Conservation (phyloP, 257 asterid genomes). For the Primulina huaijiensis region DNA sequence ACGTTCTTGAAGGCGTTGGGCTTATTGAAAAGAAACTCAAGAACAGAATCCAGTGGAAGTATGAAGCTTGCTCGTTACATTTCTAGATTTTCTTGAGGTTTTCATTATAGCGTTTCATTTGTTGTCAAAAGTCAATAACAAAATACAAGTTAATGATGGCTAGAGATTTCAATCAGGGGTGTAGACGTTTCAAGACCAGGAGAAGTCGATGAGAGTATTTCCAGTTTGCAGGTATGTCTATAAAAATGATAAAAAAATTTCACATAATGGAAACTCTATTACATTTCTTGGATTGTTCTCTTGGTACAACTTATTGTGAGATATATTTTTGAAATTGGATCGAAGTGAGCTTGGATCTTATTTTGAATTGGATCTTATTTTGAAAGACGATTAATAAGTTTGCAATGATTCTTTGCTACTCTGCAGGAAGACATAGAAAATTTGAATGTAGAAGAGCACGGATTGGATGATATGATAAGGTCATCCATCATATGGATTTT, state of each 20-base stretch:
- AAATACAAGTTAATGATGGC: conserved; percentile 31
- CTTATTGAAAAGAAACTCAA: conserved; percentile 95
- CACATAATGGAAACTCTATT: background rate
- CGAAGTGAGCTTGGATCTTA: too few relatives aligned
- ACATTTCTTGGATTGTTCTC: background rate
- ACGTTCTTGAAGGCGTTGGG: conserved; percentile 99
- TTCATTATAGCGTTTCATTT: conserved; percentile 17
- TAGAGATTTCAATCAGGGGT: conserved; percentile 63
- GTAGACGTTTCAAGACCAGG: conserved; percentile 79
- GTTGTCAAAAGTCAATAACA: conserved; percentile 17
- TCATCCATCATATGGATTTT: conserved; percentile 23
- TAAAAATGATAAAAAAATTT: background rate
- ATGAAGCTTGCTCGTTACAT: conserved; percentile 31
- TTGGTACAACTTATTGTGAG: background rate
- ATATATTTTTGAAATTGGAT: too few relatives aligned
- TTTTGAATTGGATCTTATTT: too few relatives aligned
- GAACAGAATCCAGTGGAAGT: conserved; percentile 99
- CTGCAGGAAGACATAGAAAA: conserved; percentile 64
- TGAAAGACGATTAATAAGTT: too few relatives aligned
- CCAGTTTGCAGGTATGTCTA: conserved; percentile 67
- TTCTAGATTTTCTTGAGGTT: conserved; percentile 7
- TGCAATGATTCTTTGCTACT: conserved; percentile 26
- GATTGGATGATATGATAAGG: conserved; percentile 58
- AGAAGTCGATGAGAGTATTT: conserved; percentile 64
- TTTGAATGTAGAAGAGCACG: conserved; percentile 49